Evolutionary conservation across 1,284 basidiomycete species (phyloP).

Genomic region (Amylostereum areolatum): DNA sequence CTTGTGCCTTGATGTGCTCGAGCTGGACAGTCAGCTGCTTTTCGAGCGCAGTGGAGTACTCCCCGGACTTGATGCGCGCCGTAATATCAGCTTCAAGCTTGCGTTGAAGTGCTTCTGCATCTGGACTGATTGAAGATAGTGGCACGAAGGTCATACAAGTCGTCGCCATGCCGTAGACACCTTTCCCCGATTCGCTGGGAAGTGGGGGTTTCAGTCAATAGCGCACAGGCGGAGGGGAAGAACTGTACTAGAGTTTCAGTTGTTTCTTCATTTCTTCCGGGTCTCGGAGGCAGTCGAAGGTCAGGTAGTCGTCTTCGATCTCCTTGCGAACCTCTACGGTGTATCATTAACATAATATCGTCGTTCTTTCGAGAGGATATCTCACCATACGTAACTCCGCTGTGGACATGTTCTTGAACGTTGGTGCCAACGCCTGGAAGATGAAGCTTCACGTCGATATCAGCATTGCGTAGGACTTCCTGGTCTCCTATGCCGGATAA

Average conservation of each 20-base stretch:
- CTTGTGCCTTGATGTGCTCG: background rate
- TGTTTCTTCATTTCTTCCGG: constrained; percentile 20
- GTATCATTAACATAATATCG: background rate
- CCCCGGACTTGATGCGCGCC: background rate
- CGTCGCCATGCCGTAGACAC: background rate
- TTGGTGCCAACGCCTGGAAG: constrained; percentile 47
- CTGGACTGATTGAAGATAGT: background rate
- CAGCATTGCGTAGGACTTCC: constrained; percentile 31
- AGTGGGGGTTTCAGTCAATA: background rate
- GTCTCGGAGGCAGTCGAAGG: constrained; percentile 25
- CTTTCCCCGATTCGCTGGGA: background rate
- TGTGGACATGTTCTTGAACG: constrained; percentile 38
- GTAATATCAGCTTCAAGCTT: background rate
- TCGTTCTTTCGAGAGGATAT: background rate
- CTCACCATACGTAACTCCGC: constrained; percentile 23
- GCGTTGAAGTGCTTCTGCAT: background rate
- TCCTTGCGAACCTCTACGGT: constrained; percentile 24
- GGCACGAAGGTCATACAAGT: constrained; percentile 3
- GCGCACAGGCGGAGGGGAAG: background rate
- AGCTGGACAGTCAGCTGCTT: background rate
- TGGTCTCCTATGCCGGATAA: constrained; percentile 43
- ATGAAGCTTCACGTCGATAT: constrained; percentile 31
- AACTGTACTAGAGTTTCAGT: constrained; percentile 23
- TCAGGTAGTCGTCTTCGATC: constrained; percentile 15
- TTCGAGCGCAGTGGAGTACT: background rate